Evolutionary conservation across 306 rosid species (phyloP).

Genomic region (Sindora glabra): DNA sequence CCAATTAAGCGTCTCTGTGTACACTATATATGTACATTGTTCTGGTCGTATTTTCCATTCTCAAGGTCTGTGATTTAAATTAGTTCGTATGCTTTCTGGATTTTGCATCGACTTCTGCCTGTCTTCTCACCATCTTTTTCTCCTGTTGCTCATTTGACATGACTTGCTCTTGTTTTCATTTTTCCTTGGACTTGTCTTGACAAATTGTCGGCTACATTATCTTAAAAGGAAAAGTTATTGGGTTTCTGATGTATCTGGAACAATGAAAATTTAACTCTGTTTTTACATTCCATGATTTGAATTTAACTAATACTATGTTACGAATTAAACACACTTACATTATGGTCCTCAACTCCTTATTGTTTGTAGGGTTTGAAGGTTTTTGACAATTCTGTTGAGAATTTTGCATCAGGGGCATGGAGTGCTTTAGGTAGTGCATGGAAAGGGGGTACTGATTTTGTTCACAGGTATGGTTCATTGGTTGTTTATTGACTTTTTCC

Average conservation of each 20-base stretch:
- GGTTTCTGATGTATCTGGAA: neutral
- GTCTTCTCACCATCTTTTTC: neutral
- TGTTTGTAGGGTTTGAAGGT: slow-evolving; percentile 67
- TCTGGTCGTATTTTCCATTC: too few species aligned
- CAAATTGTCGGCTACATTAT: neutral
- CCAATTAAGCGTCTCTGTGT: neutral
- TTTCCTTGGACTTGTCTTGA: neutral
- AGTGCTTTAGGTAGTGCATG: slow-evolving; percentile 81
- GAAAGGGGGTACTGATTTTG: slow-evolving; percentile 68
- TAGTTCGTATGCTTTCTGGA: too few species aligned
- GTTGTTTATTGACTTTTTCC: neutral
- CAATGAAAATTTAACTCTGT: neutral
- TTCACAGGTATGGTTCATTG: slow-evolving; percentile 55
- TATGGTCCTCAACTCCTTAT: neutral
- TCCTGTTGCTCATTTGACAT: neutral
- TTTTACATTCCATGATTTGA: too few species aligned
- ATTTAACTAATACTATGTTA: too few species aligned
- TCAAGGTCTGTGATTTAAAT: too few species aligned
- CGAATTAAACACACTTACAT: too few species aligned
- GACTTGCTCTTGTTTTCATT: neutral
- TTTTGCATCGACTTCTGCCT: neutral
- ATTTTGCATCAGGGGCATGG: slow-evolving; percentile 97
- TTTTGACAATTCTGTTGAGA: slow-evolving; percentile 87
- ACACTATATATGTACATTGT: neutral
- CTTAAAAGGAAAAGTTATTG: neutral